Conservation (phyloP, 2,329 filamentous ascomycete genomes). For the Aspergillus novoparasiticus region DNA sequence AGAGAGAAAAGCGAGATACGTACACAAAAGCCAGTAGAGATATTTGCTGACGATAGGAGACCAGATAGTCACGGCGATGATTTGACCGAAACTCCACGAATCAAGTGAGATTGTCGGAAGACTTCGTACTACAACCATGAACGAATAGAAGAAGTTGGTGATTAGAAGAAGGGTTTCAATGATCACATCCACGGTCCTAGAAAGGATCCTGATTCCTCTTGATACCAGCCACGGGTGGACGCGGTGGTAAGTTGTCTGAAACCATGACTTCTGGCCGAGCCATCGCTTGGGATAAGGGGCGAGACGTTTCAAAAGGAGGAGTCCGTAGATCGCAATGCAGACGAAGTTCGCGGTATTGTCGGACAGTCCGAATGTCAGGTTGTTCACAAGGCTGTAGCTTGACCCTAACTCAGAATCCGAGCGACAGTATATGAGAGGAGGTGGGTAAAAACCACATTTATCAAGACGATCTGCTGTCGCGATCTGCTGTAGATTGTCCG, state of each 20-base stretch:
- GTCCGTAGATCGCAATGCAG: background rate
- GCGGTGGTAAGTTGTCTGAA: background rate
- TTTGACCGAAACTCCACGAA: constrained; percentile 3
- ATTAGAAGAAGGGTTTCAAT: background rate
- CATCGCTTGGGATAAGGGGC: background rate
- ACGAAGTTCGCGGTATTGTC: background rate
- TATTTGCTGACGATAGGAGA: constrained; percentile 4
- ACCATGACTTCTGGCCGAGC: background rate
- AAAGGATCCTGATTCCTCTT: background rate
- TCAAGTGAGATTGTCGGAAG: background rate
- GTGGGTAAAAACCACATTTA: background rate
- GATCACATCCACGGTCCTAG: background rate
- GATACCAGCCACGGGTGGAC: background rate
- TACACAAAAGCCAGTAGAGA: background rate
- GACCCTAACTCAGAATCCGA: background rate
- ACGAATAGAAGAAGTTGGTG: background rate
- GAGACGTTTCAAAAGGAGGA: background rate
- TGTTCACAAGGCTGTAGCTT: background rate
- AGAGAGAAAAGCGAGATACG: background rate
- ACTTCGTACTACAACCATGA: background rate
- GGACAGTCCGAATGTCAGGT: background rate
- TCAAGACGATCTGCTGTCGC: background rate
- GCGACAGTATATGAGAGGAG: background rate
- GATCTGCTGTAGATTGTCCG: background rate
- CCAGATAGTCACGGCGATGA: constrained; percentile 4